Base-by-base conservation (phyloP, 2,329 filamentous ascomycete genomes). In the Metarhizium rileyi region DNA sequence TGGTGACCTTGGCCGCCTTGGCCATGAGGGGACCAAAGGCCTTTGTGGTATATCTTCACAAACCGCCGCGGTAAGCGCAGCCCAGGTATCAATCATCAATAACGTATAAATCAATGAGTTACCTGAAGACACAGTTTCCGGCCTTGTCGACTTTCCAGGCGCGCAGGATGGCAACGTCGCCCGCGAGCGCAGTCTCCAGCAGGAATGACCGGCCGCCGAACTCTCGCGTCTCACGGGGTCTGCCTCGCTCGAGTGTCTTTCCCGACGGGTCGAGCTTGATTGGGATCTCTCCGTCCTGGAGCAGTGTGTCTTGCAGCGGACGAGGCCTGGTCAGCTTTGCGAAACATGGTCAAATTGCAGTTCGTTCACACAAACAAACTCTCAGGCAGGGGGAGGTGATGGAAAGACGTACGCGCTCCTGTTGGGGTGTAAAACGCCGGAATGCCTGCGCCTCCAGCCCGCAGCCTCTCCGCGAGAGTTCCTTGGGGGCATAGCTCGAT, bases 361-460 rank as follows among this genome's bases (percentile, higher is more conserved):
- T n/a, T n/a, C n/a, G n/a, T n/a, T n/a, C n/a, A n/a, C n/a, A n/a
- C n/a, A n/a, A n/a, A n/a, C n/a, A n/a, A n/a, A n/a, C n/a, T n/a
- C n/a, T n/a, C n/a, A n/a, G n/a, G n/a, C n/a, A n/a, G n/a, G n/a
- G n/a, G n/a, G n/a, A n/a, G n/a, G n/a, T n/a, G n/a, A n/a, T n/a
- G n/a, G n/a, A n/a, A n/a, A n/a, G n/a, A 73, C 74, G 60, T 70
- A 80, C 79, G 75, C 35, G 78, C 80, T 50, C 81, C 87, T 0
- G 87, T 88, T 0, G 86, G 83, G 0, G 87, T 90, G 61, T 83
- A 93, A 63, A 93, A 90, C 0, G 86, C 86, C 1, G 86, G 86
- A 46, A 90, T 88, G 8, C 86, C 86, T 23, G 84, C 83, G 4
- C 86, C 86, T 1, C 80, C 86, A 6, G 84, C 84, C 40, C 85